Conservation (phyloP, 83 land plant genomes). For the Picea abies region DNA sequence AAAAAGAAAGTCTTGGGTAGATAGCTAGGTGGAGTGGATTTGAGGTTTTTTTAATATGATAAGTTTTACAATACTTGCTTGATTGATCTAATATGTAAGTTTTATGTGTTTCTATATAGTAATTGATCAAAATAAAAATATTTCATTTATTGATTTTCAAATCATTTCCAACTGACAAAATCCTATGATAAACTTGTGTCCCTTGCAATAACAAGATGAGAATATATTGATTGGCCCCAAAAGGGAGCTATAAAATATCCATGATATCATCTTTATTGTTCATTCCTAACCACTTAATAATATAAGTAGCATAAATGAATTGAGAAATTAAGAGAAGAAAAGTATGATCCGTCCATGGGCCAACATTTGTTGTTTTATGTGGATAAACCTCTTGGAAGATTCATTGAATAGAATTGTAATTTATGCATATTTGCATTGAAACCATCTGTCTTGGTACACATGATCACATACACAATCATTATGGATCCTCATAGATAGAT, state of each 20-base stretch:
- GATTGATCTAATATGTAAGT: too few relatives aligned
- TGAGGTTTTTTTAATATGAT: too few relatives aligned
- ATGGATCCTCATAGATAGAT: too few relatives aligned
- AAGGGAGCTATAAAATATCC: background rate
- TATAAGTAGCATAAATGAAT: background rate
- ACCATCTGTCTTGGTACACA: too few relatives aligned
- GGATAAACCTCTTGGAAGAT: background rate
- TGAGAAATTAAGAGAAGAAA: background rate
- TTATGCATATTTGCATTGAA: too few relatives aligned
- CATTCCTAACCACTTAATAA: background rate
- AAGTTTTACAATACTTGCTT: too few relatives aligned
- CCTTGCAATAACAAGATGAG: background rate
- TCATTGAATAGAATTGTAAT: background rate
- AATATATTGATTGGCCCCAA: background rate
- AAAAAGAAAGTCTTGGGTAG: too few relatives aligned
- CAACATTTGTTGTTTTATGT: background rate
- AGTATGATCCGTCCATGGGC: background rate
- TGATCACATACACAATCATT: too few relatives aligned
- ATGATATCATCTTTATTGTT: background rate
- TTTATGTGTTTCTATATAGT: too few relatives aligned
- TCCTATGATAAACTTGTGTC: background rate
- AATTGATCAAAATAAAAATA: background rate
- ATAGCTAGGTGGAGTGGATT: too few relatives aligned
- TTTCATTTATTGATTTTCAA: background rate
- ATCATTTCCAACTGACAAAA: background rate